phyloP scores from a whole-genome alignment of 345 rosid species.

The Eucalyptus viminalis region DNA sequence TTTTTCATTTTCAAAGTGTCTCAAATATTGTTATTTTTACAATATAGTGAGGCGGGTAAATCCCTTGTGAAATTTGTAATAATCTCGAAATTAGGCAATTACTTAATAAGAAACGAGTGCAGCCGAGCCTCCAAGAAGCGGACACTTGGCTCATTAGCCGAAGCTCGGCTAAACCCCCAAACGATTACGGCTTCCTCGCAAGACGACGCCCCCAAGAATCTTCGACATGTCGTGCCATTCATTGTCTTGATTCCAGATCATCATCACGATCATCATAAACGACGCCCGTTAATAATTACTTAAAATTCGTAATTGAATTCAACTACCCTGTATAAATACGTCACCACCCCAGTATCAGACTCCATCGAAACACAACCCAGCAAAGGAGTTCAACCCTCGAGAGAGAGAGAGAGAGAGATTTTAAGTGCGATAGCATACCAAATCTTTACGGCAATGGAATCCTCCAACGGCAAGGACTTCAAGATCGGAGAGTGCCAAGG shows the following conservation, averaged over 20 bases:
- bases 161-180: neutral
- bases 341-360: neutral
- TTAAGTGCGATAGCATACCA: neutral
- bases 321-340: neutral
- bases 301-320: neutral
- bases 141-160: neutral
- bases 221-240: neutral
- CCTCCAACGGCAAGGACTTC: constrained; percentile 30
- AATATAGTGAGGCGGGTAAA: neutral
- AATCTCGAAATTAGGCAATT: neutral
- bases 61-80: neutral
- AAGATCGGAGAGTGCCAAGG: constrained; percentile 46
- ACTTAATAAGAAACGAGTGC: neutral
- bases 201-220: neutral
- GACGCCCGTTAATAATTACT: neutral
- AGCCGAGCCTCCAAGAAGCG: neutral
- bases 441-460: constrained; percentile 8
- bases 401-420: neutral
- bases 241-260: neutral
- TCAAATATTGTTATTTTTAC: too few species aligned
- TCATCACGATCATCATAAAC: neutral
- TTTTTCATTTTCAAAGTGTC: neutral
- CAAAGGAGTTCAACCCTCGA: neutral
- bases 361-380: neutral
- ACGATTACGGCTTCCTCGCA: neutral